These are phyloP conservation scores for Astragalus membranaceus DNA, from an alignment of 306 rosid genomes.

Conservation along the genomic window DNA sequence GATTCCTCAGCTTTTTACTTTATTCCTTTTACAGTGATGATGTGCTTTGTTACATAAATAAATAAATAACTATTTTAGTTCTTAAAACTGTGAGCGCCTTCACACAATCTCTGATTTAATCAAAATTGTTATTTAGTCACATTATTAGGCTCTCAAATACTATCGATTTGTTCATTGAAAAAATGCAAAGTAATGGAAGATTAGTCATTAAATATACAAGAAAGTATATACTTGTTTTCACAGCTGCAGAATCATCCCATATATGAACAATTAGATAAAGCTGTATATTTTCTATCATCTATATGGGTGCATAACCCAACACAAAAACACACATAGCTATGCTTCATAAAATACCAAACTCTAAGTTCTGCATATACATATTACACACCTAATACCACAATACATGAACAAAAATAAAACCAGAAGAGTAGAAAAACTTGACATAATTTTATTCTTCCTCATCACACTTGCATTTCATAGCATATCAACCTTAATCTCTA, in stretches of 20 bases:
- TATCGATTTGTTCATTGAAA: too few species aligned
- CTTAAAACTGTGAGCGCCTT: too few species aligned
- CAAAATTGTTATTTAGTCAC: too few species aligned
- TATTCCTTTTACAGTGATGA: conserved; percentile 16
- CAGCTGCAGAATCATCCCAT: not conserved
- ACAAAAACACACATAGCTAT: not conserved
- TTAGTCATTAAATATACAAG: conserved; percentile 6
- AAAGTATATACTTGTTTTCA: conserved; percentile 22
- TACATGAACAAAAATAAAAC: conserved; percentile 5
- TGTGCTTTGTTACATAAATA: conserved; percentile 12
- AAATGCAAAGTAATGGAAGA: conserved; percentile 14
- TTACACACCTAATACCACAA: conserved; percentile 11
- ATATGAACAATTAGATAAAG: conserved; percentile 4
- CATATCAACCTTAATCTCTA: not conserved
- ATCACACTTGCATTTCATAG: not conserved
- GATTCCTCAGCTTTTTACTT: conserved; percentile 24
- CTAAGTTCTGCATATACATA: conserved; percentile 13
- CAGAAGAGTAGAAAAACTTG: not conserved
- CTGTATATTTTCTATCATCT: not conserved
- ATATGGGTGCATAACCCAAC: not conserved
- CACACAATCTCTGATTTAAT: too few species aligned
- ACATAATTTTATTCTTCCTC: conserved; percentile 19
- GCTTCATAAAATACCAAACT: conserved; percentile 11
- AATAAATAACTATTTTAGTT: too few species aligned
- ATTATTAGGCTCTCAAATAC: too few species aligned